phyloP scores from a whole-genome alignment of 805 yeast genomes.

The Aciculoconidium aculeatum region DNA sequence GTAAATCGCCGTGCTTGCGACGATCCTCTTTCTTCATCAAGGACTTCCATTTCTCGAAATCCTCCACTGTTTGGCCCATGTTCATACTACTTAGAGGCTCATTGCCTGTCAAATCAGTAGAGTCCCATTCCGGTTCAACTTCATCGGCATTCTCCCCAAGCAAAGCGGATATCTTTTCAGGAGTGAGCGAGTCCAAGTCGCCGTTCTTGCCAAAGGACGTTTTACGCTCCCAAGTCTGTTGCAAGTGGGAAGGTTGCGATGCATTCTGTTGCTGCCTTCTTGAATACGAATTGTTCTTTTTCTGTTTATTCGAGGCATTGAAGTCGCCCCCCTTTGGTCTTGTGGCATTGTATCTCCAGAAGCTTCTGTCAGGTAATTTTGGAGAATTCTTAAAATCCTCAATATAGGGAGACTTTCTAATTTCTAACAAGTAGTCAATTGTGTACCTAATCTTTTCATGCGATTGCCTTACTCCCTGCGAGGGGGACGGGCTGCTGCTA shows the following conservation, averaged over 20 bases:
- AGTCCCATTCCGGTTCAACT: slow-evolving; percentile 36
- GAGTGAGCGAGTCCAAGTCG: slow-evolving; percentile 26
- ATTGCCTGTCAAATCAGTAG: slow-evolving; percentile 16
- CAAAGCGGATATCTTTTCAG: slow-evolving; percentile 29
- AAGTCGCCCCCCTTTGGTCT: slow-evolving; percentile 4
- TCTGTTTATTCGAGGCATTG: slow-evolving; percentile 7
- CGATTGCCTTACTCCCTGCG: slow-evolving; percentile 1
- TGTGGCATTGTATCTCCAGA: slow-evolving; percentile 40
- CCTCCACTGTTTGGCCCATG: slow-evolving; percentile 50
- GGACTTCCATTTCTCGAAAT: slow-evolving; percentile 55
- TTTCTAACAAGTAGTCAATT: slow-evolving; percentile 22
- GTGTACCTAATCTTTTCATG: slow-evolving; percentile 14
- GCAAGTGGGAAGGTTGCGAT: neutral
- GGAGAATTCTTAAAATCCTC: slow-evolving; percentile 22
- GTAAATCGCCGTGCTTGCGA: slow-evolving; percentile 37
- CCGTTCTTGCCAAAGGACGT: slow-evolving; percentile 12
- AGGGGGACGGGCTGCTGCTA: slow-evolving; percentile 8
- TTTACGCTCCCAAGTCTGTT: slow-evolving; percentile 27
- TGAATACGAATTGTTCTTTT: slow-evolving; percentile 13
- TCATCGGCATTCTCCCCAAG: slow-evolving; percentile 33
- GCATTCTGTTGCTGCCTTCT: slow-evolving; percentile 8
- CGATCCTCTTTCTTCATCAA: slow-evolving; percentile 48
- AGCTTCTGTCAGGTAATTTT: slow-evolving; percentile 41
- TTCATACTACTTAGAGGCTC: slow-evolving; percentile 13
- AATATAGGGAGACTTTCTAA: slow-evolving; percentile 33